These are phyloP conservation scores for Pythium rhizo-oryzae DNA, from an alignment of 352 stramenopile species.

Conservation along the genomic window DNA sequence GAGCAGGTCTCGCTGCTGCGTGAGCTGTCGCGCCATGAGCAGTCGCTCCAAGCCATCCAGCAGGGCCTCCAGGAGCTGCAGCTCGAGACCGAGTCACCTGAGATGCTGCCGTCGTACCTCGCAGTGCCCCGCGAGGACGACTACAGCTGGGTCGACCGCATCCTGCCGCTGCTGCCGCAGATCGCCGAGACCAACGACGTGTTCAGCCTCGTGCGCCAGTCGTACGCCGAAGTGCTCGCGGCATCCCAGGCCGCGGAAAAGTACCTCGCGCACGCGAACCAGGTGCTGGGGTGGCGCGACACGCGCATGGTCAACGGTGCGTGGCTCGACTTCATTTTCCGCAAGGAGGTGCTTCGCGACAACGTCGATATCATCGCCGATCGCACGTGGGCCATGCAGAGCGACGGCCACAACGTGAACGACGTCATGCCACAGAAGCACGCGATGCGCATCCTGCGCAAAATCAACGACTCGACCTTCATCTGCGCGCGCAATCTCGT, in stretches of 20 bases:
- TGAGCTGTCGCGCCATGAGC: neutral
- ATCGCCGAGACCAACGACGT: constrained; percentile 26
- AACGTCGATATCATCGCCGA: constrained; percentile 15
- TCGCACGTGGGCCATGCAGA: constrained; percentile 28
- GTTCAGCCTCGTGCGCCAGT: constrained; percentile 12
- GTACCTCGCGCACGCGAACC: constrained; percentile 5
- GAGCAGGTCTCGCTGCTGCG: constrained; percentile 2
- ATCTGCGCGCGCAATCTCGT: constrained; percentile 34
- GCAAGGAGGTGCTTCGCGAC: constrained; percentile 24
- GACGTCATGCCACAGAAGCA: constrained; percentile 30
- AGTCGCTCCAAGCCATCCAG: neutral
- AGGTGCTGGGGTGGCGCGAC: constrained; percentile 22
- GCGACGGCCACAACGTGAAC: constrained; percentile 25
- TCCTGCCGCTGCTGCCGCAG: constrained; percentile 17
- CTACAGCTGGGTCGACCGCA: constrained; percentile 25
- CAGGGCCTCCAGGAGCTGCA: constrained; percentile 17
- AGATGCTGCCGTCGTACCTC: neutral
- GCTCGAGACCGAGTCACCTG: neutral
- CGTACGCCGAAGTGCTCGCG: constrained; percentile 16
- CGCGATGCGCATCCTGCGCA: constrained; percentile 25
- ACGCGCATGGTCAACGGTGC: constrained; percentile 14
- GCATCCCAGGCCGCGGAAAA: constrained; percentile 6
- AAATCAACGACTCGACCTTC: constrained; percentile 29
- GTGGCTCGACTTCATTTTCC: constrained; percentile 31
- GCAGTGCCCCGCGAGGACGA: constrained; percentile 9